These are phyloP conservation scores for Plasmodium relictum DNA, from an alignment of 169 alveolate species.

Conservation along the genomic window DNA sequence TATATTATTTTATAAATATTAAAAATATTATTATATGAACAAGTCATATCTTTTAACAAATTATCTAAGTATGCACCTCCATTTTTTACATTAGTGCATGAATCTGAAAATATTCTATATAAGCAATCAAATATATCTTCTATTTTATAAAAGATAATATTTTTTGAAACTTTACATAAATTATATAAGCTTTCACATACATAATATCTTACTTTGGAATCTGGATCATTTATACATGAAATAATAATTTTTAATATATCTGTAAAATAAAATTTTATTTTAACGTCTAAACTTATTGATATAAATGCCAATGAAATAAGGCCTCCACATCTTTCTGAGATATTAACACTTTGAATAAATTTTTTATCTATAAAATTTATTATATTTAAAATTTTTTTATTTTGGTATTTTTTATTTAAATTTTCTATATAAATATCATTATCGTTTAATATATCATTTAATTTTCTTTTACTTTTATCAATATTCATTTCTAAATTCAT, in stretches of 20 bases:
- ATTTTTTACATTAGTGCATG: conserved; percentile 84
- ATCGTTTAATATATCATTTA: conserved; percentile 42
- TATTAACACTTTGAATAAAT: conserved; percentile 43
- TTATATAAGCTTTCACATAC: conserved; percentile 87
- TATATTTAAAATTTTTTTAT: conserved; percentile 37
- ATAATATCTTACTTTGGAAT: conserved; percentile 83
- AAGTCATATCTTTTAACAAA: conserved; percentile 80
- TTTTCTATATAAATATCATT: conserved; percentile 24
- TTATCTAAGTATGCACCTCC: conserved; percentile 82
- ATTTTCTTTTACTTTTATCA: conserved; percentile 23
- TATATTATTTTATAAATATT: conserved; percentile 63
- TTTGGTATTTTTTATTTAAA: conserved; percentile 54
- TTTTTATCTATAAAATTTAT: conserved; percentile 39
- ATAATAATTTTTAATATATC: conserved; percentile 44
- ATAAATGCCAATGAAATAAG: conserved; percentile 69
- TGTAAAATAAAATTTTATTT: conserved; percentile 63
- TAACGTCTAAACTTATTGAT: conserved; percentile 42
- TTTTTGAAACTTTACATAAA: conserved; percentile 78
- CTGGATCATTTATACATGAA: conserved; percentile 80
- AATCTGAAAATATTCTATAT: conserved; percentile 83
- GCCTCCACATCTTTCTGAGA: conserved; percentile 67
- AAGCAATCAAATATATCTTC: conserved; percentile 84
- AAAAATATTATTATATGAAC: conserved; percentile 78
- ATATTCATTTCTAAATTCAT: background rate
- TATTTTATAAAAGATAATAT: conserved; percentile 54